Evolutionary conservation across 2,329 filamentous ascomycete genomes (phyloP), one percentile per base, ranked within the genome.

Genomic region (Magnaporthiopsis incrustans): DNA sequence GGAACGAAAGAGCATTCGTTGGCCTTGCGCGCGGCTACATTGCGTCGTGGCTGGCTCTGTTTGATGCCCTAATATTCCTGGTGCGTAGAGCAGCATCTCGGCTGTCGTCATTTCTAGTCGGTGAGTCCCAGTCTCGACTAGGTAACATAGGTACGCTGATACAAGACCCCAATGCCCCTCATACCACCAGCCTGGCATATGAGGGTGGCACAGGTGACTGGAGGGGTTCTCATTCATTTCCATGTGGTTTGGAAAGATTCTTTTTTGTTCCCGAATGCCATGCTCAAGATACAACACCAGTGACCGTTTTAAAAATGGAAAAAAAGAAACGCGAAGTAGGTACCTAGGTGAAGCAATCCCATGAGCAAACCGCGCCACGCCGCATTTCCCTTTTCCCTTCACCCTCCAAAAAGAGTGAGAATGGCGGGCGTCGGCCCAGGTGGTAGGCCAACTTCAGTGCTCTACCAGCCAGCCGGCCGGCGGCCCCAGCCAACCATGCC

Each of bases 281-380:
- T 74, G 73, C 73, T 70, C 71, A 73, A 73, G 71, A 72, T 75
- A 74, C 73, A 74, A 74, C 73, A 74, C 72, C 73, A 69, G 58
- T 64, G 57, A 69, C 60, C 69, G 71, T 69, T 71, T 70, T 30
- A 30, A 70, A 72, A 71, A 71, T 44, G 61, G 53, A 57, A 58
- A 57, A 58, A 57, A 63, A 61, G 35, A 57, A 57, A 32, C 35
- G 61, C 38, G 53, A 63, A 44, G 58, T 30, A 35, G 30, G 35
- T 35, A 30, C 30, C 30, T 30, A 33, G 44, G 50, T 33, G 35
- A 57, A 35, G 32, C 27, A 60, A 33, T 32, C 58, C 27, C 26
- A 33, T 60, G 26, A n/a, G 58, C 18, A 60, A 38, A 65, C 67
- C 62, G 65, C 57, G 63, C 44, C 61, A 63, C 61, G 61, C 61